Percentiles rank a stretch among this genome's conserved stretches.
phyloP scores from a whole-genome alignment of 2,329 filamentous ascomycete genomes.

The Cytospora piceae region DNA sequence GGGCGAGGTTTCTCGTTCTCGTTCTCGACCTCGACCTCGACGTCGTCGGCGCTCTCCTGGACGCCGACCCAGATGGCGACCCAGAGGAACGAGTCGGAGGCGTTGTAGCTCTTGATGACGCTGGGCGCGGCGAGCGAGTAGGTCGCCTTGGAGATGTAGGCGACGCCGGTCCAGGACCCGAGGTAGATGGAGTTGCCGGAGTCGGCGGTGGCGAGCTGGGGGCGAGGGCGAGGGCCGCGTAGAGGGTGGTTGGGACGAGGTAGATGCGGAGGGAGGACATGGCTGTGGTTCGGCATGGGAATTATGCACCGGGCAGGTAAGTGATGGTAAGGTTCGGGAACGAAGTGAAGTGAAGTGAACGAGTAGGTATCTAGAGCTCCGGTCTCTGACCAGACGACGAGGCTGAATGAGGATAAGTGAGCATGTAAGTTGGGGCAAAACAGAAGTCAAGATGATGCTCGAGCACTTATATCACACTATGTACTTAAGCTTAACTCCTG shows the following conservation, averaged over 20 bases:
- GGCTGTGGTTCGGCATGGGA: background rate
- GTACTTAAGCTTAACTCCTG: background rate
- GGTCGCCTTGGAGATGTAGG: conserved; percentile 28
- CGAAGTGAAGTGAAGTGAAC: background rate
- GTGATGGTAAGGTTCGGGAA: too few relatives aligned
- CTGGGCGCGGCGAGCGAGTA: conserved; percentile 22
- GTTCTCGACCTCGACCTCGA: too few relatives aligned
- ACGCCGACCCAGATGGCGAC: conserved; percentile 27
- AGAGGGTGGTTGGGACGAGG: conserved; percentile 8
- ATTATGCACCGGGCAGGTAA: background rate
- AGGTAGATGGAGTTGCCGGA: conserved; percentile 30
- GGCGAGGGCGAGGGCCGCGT: background rate
- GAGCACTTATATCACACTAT: background rate
- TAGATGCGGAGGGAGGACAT: background rate
- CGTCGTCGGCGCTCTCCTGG: conserved; percentile 23
- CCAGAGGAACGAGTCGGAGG: conserved; percentile 17
- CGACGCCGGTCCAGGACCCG: conserved; percentile 19
- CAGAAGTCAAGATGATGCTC: background rate
- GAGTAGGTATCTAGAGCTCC: background rate
- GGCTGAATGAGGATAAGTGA: background rate
- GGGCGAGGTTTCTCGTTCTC: conserved; percentile 23
- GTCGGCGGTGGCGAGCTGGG: background rate
- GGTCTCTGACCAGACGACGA: background rate
- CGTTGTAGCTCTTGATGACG: conserved; percentile 15
- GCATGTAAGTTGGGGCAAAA: too few relatives aligned